Conservation (phyloP, 805 yeast genomes). For the Yarrowia divulgata region DNA sequence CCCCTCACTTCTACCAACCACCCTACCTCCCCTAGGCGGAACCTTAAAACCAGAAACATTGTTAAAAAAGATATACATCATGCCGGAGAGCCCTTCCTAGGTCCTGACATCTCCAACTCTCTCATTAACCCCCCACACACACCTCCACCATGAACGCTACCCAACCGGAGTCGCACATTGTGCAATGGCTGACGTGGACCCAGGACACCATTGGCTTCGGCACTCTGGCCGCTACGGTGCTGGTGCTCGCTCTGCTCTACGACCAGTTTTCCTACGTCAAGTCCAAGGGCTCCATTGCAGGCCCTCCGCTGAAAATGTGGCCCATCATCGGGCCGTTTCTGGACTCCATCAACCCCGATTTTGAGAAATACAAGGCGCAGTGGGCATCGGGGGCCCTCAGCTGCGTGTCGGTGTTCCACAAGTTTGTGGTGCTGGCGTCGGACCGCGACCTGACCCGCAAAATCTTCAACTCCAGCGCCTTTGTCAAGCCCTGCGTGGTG, state of each 20-base stretch:
- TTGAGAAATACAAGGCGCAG: conserved; percentile 88
- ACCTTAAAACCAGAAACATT: background rate
- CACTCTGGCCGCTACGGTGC: conserved; percentile 26
- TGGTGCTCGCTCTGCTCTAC: conserved; percentile 46
- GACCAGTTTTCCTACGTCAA: conserved; percentile 71
- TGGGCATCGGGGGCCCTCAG: conserved; percentile 95
- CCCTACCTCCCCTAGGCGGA: background rate
- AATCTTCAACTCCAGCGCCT: conserved; percentile 81
- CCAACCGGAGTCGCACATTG: conserved; percentile 32
- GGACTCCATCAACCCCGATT: conserved; percentile 93
- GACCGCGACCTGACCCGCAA: conserved; percentile 88
- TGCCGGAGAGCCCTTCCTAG: too few species aligned
- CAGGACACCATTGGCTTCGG: conserved; percentile 38
- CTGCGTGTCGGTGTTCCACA: conserved; percentile 97
- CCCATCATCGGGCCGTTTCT: conserved; percentile 96
- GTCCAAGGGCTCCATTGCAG: conserved; percentile 87
- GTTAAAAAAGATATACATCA: conserved; percentile 6
- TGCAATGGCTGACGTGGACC: conserved; percentile 37
- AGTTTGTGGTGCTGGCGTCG: conserved; percentile 93
- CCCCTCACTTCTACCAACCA: background rate
- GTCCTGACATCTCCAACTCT: background rate
- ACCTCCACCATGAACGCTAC: conserved; percentile 29
- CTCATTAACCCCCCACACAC: background rate
- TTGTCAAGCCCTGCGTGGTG: conserved; percentile 96
- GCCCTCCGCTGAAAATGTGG: conserved; percentile 87